Percentiles rank a stretch among this genome's conserved stretches.
phyloP scores from a whole-genome alignment of 345 rosid genomes.

The Eucalyptus erythrocorys region DNA sequence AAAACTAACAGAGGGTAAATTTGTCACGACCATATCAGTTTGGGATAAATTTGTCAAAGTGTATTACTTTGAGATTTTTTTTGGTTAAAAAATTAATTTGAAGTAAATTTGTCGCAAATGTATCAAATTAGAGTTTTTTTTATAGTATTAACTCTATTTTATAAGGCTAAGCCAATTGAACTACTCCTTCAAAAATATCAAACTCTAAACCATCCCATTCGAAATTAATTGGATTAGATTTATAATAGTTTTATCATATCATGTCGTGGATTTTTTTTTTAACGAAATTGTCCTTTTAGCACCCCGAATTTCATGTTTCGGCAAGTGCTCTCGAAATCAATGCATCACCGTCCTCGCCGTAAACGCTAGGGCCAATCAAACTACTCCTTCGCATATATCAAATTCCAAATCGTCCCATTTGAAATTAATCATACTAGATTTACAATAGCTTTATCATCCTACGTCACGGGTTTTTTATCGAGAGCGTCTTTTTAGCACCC shows the following conservation, averaged over 20 bases:
- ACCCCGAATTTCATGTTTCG: not conserved
- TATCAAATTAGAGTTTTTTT: rapidly evolving
- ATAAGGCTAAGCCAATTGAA: not conserved
- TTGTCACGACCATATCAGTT: rapidly evolving
- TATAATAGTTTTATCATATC: not conserved
- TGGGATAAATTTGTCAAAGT: too few relatives aligned
- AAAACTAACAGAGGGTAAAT: rapidly evolving
- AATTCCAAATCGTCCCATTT: too few relatives aligned
- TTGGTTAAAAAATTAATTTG: rapidly evolving
- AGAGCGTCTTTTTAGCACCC: not conserved
- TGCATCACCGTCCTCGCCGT: not conserved
- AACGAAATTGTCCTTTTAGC: not conserved
- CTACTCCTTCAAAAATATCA: not conserved
- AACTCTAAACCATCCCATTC: not conserved
- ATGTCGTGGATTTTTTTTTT: not conserved
- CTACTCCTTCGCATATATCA: too few relatives aligned
- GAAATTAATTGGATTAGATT: not conserved
- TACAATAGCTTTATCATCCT: too few relatives aligned
- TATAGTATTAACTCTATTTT: rapidly evolving
- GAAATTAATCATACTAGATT: too few relatives aligned
- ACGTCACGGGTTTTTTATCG: not conserved
- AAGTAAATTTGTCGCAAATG: rapidly evolving
- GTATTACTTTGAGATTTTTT: rapidly evolving
- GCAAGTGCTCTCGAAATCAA: rapidly evolving
- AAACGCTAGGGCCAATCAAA: too few relatives aligned